These are phyloP conservation scores for Brassica hybrid DNA, from an alignment of 441 rosid species.

Conservation along the genomic window DNA sequence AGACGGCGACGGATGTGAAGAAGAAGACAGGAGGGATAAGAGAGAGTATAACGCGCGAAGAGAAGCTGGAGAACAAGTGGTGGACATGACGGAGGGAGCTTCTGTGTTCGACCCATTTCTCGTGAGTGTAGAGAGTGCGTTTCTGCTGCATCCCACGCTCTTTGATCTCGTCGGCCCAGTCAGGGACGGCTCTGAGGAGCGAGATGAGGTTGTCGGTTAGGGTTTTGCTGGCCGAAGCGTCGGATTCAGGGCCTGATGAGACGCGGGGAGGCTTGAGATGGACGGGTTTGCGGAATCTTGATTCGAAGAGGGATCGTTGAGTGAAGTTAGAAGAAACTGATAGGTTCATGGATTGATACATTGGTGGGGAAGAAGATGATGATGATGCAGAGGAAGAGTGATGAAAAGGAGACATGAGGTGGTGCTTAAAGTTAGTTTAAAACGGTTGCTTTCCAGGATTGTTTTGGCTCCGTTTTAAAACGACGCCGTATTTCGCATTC, in stretches of 20 bases:
- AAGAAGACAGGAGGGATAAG: conserved; percentile 81
- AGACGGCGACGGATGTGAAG: conserved; percentile 69
- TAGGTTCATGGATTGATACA: conserved; percentile 50
- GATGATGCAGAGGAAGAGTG: conserved; percentile 37
- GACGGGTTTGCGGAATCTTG: conserved; percentile 13
- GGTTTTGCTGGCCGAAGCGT: conserved; percentile 17
- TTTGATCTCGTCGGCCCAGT: conserved; percentile 82
- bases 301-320: conserved; percentile 25
- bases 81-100: conserved; percentile 87
- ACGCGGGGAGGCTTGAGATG: conserved; percentile 42
- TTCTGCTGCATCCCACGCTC: conserved; percentile 84
- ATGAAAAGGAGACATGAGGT: conserved; percentile 24
- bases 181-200: conserved; percentile 69
- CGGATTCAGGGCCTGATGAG: conserved; percentile 36
- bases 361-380: conserved; percentile 32
- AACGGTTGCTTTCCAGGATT: conserved; percentile 32
- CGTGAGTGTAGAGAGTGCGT: conserved; percentile 73
- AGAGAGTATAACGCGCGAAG: conserved; percentile 84
- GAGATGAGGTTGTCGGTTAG: conserved; percentile 35
- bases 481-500: not conserved
- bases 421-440: conserved; percentile 3
- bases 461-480: not conserved
- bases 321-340: conserved; percentile 42
- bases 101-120: conserved; percentile 78
- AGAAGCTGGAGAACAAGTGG: conserved; percentile 69